Evolutionary conservation across 2,329 filamentous ascomycete genomes (phyloP).

Genomic region (Penicillium sclerotigenum): DNA sequence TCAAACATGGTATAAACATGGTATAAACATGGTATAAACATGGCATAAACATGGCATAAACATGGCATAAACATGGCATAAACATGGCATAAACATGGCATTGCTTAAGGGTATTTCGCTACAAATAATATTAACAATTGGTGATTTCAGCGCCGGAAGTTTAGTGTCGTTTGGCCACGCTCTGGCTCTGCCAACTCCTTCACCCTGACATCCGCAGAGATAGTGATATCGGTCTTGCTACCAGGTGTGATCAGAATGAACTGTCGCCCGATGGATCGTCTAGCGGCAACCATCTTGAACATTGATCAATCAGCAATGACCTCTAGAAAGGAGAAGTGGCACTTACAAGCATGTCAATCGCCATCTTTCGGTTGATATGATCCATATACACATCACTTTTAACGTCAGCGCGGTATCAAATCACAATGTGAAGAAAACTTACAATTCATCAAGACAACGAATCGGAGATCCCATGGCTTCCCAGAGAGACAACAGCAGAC

Average conservation of each 20-base stretch:
- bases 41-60: no score
- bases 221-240: slow-evolving; percentile 58
- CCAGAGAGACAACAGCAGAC: slow-evolving; percentile 88
- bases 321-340: not conserved
- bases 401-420: not conserved
- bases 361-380: slow-evolving; percentile 87
- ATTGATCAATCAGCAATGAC: slow-evolving; percentile 12
- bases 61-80: no score
- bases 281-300: slow-evolving; percentile 71
- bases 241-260: slow-evolving; percentile 97
- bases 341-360: slow-evolving; percentile 86
- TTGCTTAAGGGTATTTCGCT: slow-evolving; percentile 9
- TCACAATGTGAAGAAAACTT: slow-evolving; percentile 29
- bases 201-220: slow-evolving; percentile 45
- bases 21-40: no score
- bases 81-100: not conserved
- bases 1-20: not conserved
- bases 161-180: slow-evolving; percentile 42
- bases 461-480: slow-evolving; percentile 97
- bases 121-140: not conserved
- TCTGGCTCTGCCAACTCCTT: slow-evolving; percentile 48
- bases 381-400: slow-evolving; percentile 95
- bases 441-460: slow-evolving; percentile 92
- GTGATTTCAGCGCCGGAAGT: slow-evolving; percentile 27
- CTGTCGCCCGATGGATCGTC: slow-evolving; percentile 82